A percentile compares a stretch with the other conserved stretches of the same genome.
Conservation (phyloP, 2,329 filamentous ascomycete species). For the Pseudocercospora macadamiae region DNA sequence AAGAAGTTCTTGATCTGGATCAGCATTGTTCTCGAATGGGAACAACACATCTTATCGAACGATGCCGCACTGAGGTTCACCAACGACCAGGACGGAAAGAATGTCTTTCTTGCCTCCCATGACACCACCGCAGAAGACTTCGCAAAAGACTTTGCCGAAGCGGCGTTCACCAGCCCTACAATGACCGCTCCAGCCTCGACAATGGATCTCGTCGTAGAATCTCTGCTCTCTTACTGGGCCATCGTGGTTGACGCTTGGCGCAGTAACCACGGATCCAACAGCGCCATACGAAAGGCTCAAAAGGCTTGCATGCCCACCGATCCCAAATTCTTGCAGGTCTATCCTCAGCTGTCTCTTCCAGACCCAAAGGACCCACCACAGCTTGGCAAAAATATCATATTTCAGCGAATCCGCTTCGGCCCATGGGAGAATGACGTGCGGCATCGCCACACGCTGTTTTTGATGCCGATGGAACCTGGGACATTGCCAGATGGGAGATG, state of each 20-base stretch:
- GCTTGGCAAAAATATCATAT: neutral
- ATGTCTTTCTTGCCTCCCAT: neutral
- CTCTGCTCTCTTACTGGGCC: neutral
- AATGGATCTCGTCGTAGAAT: neutral
- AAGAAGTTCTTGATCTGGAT: neutral
- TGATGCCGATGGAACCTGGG: neutral
- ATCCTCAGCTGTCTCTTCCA: neutral
- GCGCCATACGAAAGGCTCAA: neutral
- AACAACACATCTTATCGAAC: neutral
- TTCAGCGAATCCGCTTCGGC: neutral
- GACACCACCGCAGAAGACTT: neutral
- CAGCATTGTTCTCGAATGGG: neutral
- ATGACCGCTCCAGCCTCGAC: neutral
- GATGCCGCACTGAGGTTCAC: neutral
- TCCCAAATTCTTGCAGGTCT: neutral
- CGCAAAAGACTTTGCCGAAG: neutral
- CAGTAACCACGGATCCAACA: neutral
- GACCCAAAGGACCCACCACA: neutral
- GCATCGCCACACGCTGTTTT: neutral
- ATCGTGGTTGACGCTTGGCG: neutral
- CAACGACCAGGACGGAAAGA: neutral
- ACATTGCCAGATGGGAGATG: neutral
- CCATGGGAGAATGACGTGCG: neutral
- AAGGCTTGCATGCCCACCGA: neutral
- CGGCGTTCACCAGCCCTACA: neutral